Evolutionary conservation across 2,329 filamentous ascomycete species (phyloP).

Genomic region (Diaporthe caulivora): DNA sequence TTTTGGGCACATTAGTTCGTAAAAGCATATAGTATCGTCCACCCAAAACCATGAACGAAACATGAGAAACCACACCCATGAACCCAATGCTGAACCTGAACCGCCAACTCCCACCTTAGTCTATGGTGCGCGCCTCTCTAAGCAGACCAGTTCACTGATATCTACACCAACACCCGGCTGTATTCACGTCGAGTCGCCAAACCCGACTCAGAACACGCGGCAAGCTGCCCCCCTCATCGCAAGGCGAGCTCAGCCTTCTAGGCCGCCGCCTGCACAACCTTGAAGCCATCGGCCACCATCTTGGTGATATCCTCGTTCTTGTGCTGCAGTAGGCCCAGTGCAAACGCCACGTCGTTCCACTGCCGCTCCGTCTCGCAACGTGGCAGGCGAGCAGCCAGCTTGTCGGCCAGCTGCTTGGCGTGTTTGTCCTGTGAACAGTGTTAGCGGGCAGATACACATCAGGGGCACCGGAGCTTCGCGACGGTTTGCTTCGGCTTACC

Average conservation of each 20-base stretch:
- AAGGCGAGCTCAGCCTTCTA: conserved; percentile 47
- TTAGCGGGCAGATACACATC: conserved; percentile 36
- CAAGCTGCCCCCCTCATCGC: neutral
- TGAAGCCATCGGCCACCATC: conserved; percentile 80
- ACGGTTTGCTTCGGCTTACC: conserved; percentile 64
- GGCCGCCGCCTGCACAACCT: conserved; percentile 73
- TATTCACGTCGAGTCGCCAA: neutral
- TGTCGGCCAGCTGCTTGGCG: conserved; percentile 91
- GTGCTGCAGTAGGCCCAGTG: conserved; percentile 88
- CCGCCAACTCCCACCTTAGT: neutral
- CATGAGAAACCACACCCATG: neutral
- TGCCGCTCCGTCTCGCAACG: conserved; percentile 93
- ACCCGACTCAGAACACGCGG: neutral
- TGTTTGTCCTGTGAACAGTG: conserved; percentile 83
- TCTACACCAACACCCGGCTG: neutral
- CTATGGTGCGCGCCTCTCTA: neutral
- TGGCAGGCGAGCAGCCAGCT: conserved; percentile 86
- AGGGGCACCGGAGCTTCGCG: neutral
- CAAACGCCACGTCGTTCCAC: conserved; percentile 98
- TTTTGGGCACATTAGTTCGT: conserved; percentile 11
- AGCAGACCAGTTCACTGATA: neutral
- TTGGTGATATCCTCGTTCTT: conserved; percentile 92
- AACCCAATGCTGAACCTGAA: neutral
- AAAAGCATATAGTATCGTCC: neutral
- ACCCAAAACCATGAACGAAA: neutral